Base-by-base conservation (phyloP, 176 grass and related monocot genomes). In the Luzula sylvatica region DNA sequence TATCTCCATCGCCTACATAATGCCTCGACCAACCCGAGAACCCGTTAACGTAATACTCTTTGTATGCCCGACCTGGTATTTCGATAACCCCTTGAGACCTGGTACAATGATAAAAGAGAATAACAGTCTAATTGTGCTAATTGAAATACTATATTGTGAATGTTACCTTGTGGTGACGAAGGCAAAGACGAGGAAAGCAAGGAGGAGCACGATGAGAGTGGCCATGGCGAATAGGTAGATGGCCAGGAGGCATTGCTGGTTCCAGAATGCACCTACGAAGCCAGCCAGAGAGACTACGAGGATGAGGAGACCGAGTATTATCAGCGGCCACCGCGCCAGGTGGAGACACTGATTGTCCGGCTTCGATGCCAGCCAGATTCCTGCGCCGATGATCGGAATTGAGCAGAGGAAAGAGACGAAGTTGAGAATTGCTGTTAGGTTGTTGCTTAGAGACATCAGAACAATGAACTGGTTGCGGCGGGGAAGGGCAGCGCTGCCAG, bases 211-310 rank as follows among this genome's bases (percentile, higher is more conserved):
- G 57, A 96, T 65, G 74, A 89, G 77, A 1, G 51, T 59, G 0
- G 81, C 92, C 92, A 89, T 96, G 68, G 80, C 75, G 72, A 90
- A 96, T 63, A 89, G 85, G 81, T 96, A 96, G 64, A 70, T 53
- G 16, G 78, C 85, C 4, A 96, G 92, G 8, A 90, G 92, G 78
- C 92, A 75, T 51, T 66, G 55, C 1, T 59, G 81, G 68, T 86
- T 82, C 58, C 77, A 74, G 68, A 71, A 80, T 7, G 85, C 85
- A 20, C 85, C 92, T n/a, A 71, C 45, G 59, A 90, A 96, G 0
- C 75, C 81, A 0, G 75, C 75, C 5, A 96, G 85, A 30, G 85
- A 83, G 42, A 86, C 81, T n/a, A 86, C 58, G 19, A 96, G 71
- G 78, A 96, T 75, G 8, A 90, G 81, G 1, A 1, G 26, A 7